phyloP scores from a whole-genome alignment of 129 eudicot species.

The Daucus carota region DNA sequence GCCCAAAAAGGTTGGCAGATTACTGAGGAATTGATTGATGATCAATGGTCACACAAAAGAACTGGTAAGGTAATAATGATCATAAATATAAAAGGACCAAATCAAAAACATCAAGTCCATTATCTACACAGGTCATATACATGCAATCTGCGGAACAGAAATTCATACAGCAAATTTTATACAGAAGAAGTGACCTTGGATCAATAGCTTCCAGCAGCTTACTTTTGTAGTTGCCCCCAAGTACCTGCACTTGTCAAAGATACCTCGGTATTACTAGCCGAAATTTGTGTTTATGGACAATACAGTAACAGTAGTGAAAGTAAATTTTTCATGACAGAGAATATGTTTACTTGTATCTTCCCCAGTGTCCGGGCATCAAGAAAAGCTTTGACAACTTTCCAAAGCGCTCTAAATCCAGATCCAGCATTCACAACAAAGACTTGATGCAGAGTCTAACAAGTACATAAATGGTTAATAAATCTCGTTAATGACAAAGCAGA shows the following conservation, averaged over 20 bases:
- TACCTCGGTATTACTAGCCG: neutral
- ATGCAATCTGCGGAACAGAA: too few relatives aligned
- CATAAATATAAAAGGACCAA: neutral
- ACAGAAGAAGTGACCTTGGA: constrained; percentile 27
- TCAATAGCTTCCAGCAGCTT: constrained; percentile 38
- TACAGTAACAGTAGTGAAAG: neutral
- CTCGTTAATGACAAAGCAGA: too few relatives aligned
- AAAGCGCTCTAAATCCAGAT: constrained; percentile 39
- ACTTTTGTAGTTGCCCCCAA: constrained; percentile 46
- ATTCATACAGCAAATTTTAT: neutral
- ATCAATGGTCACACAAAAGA: neutral
- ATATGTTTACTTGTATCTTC: constrained; percentile 33
- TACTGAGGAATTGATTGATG: constrained; percentile 19
- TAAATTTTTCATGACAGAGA: neutral
- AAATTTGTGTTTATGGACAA: neutral
- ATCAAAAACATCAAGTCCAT: neutral
- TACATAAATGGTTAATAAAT: neutral
- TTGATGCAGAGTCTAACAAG: constrained; percentile 43
- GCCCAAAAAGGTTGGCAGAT: constrained; percentile 52
- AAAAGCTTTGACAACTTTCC: constrained; percentile 48
- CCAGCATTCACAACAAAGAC: constrained; percentile 52
- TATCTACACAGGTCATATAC: neutral
- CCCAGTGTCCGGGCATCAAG: constrained; percentile 41
- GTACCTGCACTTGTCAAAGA: constrained; percentile 28
- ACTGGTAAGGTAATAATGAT: neutral